phyloP scores from a whole-genome alignment of 2,329 filamentous ascomycete genomes.

The Alternaria arborescens region DNA sequence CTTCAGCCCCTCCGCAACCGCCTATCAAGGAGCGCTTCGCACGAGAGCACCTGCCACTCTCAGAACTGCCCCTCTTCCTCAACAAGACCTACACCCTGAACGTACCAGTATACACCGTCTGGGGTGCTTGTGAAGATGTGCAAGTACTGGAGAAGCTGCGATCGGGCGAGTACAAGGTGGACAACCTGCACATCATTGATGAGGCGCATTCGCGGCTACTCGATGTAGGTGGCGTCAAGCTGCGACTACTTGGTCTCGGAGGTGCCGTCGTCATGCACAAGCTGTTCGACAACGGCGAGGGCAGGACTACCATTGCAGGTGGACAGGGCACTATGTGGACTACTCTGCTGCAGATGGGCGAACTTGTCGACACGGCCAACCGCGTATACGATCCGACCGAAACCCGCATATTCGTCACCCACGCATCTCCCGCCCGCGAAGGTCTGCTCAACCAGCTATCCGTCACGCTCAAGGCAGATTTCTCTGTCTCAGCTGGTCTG shows the following conservation, averaged over 20 bases:
- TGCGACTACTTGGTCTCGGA: conserved; percentile 89
- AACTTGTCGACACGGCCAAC: conserved; percentile 96
- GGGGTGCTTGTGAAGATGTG: conserved; percentile 98
- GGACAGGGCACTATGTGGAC: conserved; percentile 99
- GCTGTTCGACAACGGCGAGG: conserved; percentile 98
- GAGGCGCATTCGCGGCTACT: conserved; percentile 95
- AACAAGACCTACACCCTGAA: conserved; percentile 90
- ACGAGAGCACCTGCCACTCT: conserved; percentile 84
- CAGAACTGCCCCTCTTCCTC: conserved; percentile 88
- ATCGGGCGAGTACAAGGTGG: conserved; percentile 96
- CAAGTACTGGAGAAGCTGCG: conserved; percentile 96
- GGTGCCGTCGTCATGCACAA: conserved; percentile 99
- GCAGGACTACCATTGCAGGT: conserved; percentile 95
- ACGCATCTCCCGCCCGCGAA: conserved; percentile 94
- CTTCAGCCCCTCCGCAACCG: conserved; percentile 71
- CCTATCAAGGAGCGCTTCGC: conserved; percentile 84
- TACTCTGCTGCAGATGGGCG: conserved; percentile 95
- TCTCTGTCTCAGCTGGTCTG: conserved; percentile 95
- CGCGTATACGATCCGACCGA: conserved; percentile 98
- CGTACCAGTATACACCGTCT: conserved; percentile 97
- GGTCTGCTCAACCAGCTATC: conserved; percentile 97
- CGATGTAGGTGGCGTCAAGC: conserved; percentile 94
- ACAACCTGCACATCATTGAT: conserved; percentile 97
- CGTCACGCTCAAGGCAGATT: conserved; percentile 96
- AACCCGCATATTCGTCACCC: conserved; percentile 94